Evolutionary conservation across 495 filamentous ascomycete genomes (phyloP), one percentile per base, ranked within the genome.

Genomic region (Penicillium odoratum): DNA sequence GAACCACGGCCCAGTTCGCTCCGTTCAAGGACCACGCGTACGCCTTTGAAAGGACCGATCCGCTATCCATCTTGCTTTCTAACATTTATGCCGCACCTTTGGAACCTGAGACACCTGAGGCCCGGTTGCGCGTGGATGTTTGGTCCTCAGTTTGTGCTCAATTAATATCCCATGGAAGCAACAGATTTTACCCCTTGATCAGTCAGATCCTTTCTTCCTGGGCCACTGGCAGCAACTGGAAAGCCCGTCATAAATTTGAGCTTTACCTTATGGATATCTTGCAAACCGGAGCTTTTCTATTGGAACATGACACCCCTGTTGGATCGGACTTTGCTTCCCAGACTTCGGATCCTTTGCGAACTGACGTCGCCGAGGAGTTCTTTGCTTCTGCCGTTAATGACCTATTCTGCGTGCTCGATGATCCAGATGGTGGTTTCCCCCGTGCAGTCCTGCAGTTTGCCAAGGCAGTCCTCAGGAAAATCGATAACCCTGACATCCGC

Each of bases 181-280:
- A 59, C 64, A 73, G 65, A 63, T 78, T 74, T 43, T 69, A 71
- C 51, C 69, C 70, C 47, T 68, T 80, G 4, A 62, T 80, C 38
- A 69, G 69, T 53, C 70, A 78, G 36, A 71, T 80, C 11, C 82
- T 98, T 36, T 91, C 93, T 72, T 84, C 88, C 53, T 98, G 91
- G 88, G 84, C 92, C 52, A 82, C 85, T 36, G 88, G 91, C 77
- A 85, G 89, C 67, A 88, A 91, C 67, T 98, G 94, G 94, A 88
- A 89, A 56, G 89, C 90, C 54, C 90, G 86, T 59, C 84, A 86
- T 60, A 92, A 90, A 62, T 87, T 98, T 78, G 93, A 97, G 76
- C 86, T 90, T 65, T 97, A 92, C 66, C 83, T 98, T 5, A 93
- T 95, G 90, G 87, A 91, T 67, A 88, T 93, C 56, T 82, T 98